Evolutionary conservation across 352 stramenopile genomes (phyloP), one percentile per base, ranked within the genome.

Genomic region (Pythium utonaiense): DNA sequence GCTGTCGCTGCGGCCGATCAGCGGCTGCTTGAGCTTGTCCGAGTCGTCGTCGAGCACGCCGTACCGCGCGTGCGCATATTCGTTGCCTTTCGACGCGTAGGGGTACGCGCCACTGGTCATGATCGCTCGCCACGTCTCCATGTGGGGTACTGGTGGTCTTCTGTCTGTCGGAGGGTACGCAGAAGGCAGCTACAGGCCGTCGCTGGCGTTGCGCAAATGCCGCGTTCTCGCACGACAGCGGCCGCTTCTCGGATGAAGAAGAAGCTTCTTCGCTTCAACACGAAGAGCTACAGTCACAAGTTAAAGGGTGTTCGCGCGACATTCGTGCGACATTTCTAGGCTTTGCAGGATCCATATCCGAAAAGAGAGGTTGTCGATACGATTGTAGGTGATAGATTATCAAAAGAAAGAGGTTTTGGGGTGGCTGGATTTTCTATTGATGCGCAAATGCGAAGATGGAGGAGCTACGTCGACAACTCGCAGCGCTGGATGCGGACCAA

Each of bases 11-110:
- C 42, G 42, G n/a, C 58, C 55, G 60, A 80, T 73, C 13, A 80
- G 64, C 50, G 72, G 72, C 63, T 77, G 69, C 45, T 69, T 68
- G 55, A 80, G 66, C 40, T 67, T 68, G 54, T 67, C 61, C 10
- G 63, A 61, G 12, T 73, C 69, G 49, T 80, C 66, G 45, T 77
- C 69, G 21, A 66, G 24, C 10, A 75, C 44, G 25, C 59, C 59
- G 36, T 66, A 77, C 19, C 66, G 67, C 34, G 63, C 14, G 56
- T n/a, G n/a, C n/a, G 42, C 16, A 56, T 70, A n/a, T 33, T 57
- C 9, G 47, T 47, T 19, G 40, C 21, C 28, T 6, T 24, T 13
- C 24, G 52, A 52, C 16, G 55, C 48, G 51, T 64, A 62, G 30
- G 56, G 61, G 42, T 71, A 74, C 28, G 52, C 47, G 58, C 66